Evolutionary conservation across 2,329 filamentous ascomycete species (phyloP), one percentile per base, ranked within the genome.

Genomic region (Coniochaeta hoffmannii): DNA sequence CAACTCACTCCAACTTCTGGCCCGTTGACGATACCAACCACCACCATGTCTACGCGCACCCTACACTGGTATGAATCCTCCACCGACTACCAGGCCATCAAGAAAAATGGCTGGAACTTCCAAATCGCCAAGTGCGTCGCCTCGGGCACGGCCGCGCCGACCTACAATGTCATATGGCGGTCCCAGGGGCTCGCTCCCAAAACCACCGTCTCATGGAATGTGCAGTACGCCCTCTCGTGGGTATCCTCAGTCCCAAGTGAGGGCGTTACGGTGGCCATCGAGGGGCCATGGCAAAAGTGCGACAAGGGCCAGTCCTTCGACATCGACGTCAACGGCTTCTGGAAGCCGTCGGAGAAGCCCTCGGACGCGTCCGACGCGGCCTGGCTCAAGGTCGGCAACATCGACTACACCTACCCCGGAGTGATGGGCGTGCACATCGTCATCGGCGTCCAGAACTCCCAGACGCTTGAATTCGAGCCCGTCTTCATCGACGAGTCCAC

Each of bases 401-500:
- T 57, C 52, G 28, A 57, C 52, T 57, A 54, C 35, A 4, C 30
- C 14, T 54, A 57, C 44, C 55, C 55, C 17, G 26, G 11, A 6
- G 55, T 57, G 10, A 22, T 34, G 2, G 55, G 55, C 26, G 24
- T 57, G 10, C 55, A 57, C 17, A 54, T 57, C 52, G 19, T 57
- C 7, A 52, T 57, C 9, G 51, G 44, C 28, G 41, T 46, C 41
- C 2, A 4, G 12, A 46, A 46, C 11, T 3, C 41, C 41, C 9
- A 2, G 41, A 46, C 41, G 11, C 4, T 2, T 7, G 6, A 2
- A 12, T 46, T 15, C 9, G 41, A 46, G 2, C 10, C 41, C 2
- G 15, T 46, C 41, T 46, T 46, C 12, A n/a, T 46, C 24, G 41
- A 46, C 12, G 6, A 2, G 1, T 4, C 51, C 2, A 17, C 22